phyloP scores from a whole-genome alignment of 2,329 filamentous ascomycete genomes.

The Beauveria caledonica region DNA sequence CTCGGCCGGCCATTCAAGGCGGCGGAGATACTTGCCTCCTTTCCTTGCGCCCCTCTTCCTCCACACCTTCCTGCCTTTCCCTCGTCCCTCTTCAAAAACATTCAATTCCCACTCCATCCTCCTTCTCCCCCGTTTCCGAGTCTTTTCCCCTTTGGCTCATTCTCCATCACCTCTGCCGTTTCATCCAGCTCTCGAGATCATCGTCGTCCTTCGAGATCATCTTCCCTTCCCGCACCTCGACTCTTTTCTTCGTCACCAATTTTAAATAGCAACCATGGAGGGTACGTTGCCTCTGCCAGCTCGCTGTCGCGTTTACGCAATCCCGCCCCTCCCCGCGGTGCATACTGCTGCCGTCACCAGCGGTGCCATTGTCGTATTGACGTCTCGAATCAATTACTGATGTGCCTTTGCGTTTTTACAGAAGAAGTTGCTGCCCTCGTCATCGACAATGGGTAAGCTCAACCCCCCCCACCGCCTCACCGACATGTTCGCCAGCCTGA shows the following conservation, averaged over 20 bases:
- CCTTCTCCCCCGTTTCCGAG: constrained; percentile 7
- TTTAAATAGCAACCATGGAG: constrained; percentile 48
- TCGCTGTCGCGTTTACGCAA: constrained; percentile 19
- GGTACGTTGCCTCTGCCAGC: constrained; percentile 33
- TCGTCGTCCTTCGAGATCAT: constrained; percentile 18
- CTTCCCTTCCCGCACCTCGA: constrained; percentile 15
- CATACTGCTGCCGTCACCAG: constrained; percentile 9
- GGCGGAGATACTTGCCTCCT: constrained; percentile 12
- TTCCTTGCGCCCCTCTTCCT: constrained; percentile 11
- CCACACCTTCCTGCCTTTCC: constrained; percentile 11
- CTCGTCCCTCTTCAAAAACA: constrained; percentile 11
- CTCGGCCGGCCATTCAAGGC: not conserved
- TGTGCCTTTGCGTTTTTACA: constrained; percentile 39
- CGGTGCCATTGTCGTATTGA: constrained; percentile 12
- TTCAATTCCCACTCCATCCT: constrained; percentile 11
- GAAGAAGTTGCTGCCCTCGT: constrained; percentile 99
- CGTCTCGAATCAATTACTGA: constrained; percentile 30
- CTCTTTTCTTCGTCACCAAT: constrained; percentile 17
- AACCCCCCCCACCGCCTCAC: constrained; percentile 28
- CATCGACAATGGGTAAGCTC: constrained; percentile 99
- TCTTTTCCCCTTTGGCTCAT: constrained; percentile 12
- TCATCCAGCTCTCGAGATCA: constrained; percentile 15
- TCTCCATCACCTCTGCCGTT: constrained; percentile 10
- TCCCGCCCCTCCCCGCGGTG: constrained; percentile 12
- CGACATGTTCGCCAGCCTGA: constrained; percentile 21